Base-by-base conservation (phyloP, 2,329 filamentous ascomycete genomes). In the Samsoniella hepiali region DNA sequence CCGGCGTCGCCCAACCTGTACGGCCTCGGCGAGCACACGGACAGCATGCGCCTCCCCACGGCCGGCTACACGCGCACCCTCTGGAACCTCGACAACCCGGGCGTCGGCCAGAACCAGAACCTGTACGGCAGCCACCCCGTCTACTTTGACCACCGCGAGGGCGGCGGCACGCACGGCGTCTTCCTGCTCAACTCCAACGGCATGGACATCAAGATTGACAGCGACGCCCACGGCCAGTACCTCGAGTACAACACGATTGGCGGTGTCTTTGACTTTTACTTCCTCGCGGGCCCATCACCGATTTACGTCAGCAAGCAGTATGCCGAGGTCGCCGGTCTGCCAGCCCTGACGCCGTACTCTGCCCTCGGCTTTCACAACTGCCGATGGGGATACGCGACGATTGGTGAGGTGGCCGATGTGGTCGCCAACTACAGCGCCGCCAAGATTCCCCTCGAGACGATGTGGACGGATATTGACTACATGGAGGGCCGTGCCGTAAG, bases 301-400 rank as follows among this genome's bases (percentile, higher is more conserved):
- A 80, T 83, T 7, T 84, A 88, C 13, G 87, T 93, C 31, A 90
- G 86, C 17, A 86, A 85, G 72, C 82, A 89, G 45, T 95, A 94
- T 71, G 87, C 91, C 66, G 74, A 77, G 63, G 84, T 88, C 1
- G 79, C 88, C 58, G 91, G 91, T 0, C 77, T 91, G 5, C 91
- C 91, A 1, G 87, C 87, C 0, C 88, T 94, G 85, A 89, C 93
- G 71, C 88, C 90, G 68, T 95, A 95, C 76, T 94, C 86, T 81
- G 86, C 88, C 0, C 86, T 96, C 65, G 92, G 92, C 0, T 94
- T 84, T 72, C 91, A 96, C 67, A 91, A 96, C 72, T 94, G 91
- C 69, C 69, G 72, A 59, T 73, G 91, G 87, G 91, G 91, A 1
- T 95, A 95, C 72, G 78, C 82, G 45, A 91, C 91, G 69, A 92